Conservation (phyloP, 2,329 filamentous ascomycete species). For the Talaromyces atroroseus region DNA sequence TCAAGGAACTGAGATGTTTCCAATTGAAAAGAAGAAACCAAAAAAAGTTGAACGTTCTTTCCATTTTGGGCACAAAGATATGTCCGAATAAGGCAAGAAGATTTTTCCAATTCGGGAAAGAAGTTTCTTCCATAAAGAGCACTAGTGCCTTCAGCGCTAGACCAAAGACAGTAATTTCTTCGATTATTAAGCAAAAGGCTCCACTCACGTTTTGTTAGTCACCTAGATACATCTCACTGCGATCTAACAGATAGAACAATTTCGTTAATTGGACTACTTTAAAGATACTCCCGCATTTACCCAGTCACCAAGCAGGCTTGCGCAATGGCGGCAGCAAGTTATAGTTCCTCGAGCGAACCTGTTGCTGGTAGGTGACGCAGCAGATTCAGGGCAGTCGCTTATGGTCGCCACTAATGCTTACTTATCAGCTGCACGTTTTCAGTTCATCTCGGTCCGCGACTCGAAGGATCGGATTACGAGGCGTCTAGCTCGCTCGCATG, state of each 20-base stretch:
- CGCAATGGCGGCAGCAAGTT: background rate
- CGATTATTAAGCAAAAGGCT: background rate
- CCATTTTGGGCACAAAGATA: background rate
- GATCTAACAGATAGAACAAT: too few relatives aligned
- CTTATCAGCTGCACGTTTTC: background rate
- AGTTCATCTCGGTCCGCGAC: conserved; percentile 20
- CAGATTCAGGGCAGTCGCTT: background rate
- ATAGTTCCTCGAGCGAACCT: background rate
- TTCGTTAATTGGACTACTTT: too few relatives aligned
- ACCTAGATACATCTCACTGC: too few relatives aligned
- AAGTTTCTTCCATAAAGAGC: background rate
- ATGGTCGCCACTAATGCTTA: background rate
- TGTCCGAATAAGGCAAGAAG: background rate
- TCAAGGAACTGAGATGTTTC: conserved; percentile 1
- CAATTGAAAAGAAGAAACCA: background rate
- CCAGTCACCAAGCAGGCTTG: background rate
- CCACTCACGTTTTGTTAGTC: too few relatives aligned
- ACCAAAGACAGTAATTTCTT: background rate
- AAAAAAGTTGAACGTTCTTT: background rate
- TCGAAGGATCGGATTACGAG: conserved; percentile 11
- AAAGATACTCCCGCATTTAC: background rate
- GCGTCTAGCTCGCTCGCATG: conserved; percentile 27
- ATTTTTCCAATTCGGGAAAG: background rate
- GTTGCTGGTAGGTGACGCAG: background rate
- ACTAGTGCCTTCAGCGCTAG: background rate